A percentile compares a stretch with the other conserved stretches of the same genome.
These are phyloP conservation scores for Parathielavia appendiculata DNA, from an alignment of 495 filamentous ascomycete genomes.

Conservation along the genomic window DNA sequence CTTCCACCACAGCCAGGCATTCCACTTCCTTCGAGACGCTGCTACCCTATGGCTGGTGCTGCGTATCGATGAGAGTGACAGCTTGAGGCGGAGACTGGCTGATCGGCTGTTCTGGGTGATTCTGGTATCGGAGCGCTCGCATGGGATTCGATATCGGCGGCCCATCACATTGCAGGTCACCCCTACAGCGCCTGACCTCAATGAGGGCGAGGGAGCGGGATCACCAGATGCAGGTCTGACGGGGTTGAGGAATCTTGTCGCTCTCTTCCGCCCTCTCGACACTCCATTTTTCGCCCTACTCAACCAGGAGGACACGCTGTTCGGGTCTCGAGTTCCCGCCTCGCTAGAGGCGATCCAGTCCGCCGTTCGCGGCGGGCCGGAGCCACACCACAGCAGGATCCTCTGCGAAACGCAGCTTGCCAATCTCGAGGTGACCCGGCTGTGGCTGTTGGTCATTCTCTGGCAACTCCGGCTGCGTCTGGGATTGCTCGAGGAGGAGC, in stretches of 20 bases:
- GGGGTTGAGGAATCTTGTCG: slow-evolving; percentile 57
- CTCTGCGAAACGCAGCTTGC: slow-evolving; percentile 64
- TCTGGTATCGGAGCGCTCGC: slow-evolving; percentile 60
- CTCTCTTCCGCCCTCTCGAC: slow-evolving; percentile 63
- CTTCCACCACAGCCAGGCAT: slow-evolving; percentile 56
- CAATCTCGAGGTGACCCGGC: slow-evolving; percentile 65
- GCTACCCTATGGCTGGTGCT: slow-evolving; percentile 47
- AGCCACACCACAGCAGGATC: slow-evolving; percentile 21
- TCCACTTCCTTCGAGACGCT: slow-evolving; percentile 58
- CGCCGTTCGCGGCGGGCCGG: neutral
- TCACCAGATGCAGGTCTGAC: slow-evolving; percentile 49
- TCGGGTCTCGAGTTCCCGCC: slow-evolving; percentile 39
- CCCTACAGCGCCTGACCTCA: neutral
- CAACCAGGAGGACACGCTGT: slow-evolving; percentile 51
- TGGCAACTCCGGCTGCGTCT: slow-evolving; percentile 56
- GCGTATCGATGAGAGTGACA: slow-evolving; percentile 1
- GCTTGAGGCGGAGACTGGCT: slow-evolving; percentile 25
- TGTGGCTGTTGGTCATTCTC: slow-evolving; percentile 68
- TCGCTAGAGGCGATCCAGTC: neutral
- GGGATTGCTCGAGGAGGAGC: slow-evolving; percentile 34
- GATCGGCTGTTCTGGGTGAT: slow-evolving; percentile 57
- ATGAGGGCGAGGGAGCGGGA: slow-evolving; percentile 26
- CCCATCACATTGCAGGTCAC: slow-evolving; percentile 59
- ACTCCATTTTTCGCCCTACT: slow-evolving; percentile 59
- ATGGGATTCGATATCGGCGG: slow-evolving; percentile 66